Evolutionary conservation across 768 basidiomycete genomes (phyloP).

Genomic region (Saitozyma podzolica): DNA sequence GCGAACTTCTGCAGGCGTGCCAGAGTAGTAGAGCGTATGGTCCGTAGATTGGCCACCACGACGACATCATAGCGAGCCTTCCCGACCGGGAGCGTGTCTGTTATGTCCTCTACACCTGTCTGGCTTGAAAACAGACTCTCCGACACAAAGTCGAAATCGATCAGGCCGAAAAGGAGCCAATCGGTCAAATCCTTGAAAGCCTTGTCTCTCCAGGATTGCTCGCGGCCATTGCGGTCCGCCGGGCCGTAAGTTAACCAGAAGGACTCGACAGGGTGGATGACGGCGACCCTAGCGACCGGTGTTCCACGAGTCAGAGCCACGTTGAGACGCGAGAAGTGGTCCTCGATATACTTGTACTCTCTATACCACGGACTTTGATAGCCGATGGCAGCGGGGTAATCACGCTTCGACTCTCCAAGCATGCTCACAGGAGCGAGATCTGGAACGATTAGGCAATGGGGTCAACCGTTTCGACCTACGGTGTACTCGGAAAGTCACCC

Average conservation of each 20-base stretch:
- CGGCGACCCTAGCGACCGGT: constrained; percentile 33
- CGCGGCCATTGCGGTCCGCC: constrained; percentile 23
- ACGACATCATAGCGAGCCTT: constrained; percentile 33
- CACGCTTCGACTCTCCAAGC: constrained; percentile 37
- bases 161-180: constrained; percentile 30
- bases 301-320: constrained; percentile 30
- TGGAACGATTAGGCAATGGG: neutral
- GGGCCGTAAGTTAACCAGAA: constrained; percentile 41
- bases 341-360: constrained; percentile 34
- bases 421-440: constrained; percentile 29
- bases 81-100: constrained; percentile 24
- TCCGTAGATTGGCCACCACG: constrained; percentile 32
- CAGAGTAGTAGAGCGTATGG: constrained; percentile 36
- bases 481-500: neutral
- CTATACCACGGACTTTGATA: constrained; percentile 43
- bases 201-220: constrained; percentile 23
- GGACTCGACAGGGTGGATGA: constrained; percentile 43
- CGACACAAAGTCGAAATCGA: constrained; percentile 44
- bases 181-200: constrained; percentile 31
- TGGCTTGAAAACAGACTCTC: constrained; percentile 32
- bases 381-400: constrained; percentile 37
- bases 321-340: constrained; percentile 38
- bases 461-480: constrained; percentile 13
- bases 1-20: constrained; percentile 24
- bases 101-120: constrained; percentile 11